Base-by-base conservation (phyloP, 148 eudicot species). In the Chenopodium formosanum region DNA sequence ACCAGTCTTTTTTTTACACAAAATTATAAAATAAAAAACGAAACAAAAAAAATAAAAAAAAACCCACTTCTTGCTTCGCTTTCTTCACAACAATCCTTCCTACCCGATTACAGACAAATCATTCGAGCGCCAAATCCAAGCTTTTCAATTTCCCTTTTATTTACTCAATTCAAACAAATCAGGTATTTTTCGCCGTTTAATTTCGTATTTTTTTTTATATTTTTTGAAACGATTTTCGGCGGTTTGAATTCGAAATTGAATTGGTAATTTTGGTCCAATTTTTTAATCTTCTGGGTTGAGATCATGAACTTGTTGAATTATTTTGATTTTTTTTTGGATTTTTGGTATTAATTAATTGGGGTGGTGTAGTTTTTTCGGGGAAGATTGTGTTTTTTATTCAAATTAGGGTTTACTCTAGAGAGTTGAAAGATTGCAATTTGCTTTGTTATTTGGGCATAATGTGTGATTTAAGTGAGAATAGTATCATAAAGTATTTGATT, bases 141-240 rank as follows among this genome's bases (percentile, higher is more conserved):
- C 32, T 66, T 25, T 66, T 29, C 22, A 67, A 67, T 67, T 17
- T 6, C 44, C 44, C 44, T 40, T 40, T 40, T 40, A 5, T 5
- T 40, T 40, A 40, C 44, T 40, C 44, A 40, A 40, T 40, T 40
- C 8, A 40, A 40, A 40, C 4, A 67, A 27, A 67, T 31, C 72
- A 82, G 84, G 84, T 82, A 77, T 17, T 50, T 19, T 70, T 22
- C 44, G 16, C 13, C 2, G 16, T 79, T 20, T 22, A 53, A 32
- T 52, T 31, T 53, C 27, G 0, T 13, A 0, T 23, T 25, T 65
- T n/a, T 7, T 27, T 10, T 0, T 65, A 10, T 16, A 14, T 4
- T 20, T 22, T 37, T 62, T 31, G 17, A 27, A 65, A 23, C 9
- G 12, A 27, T 9, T 50, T 50, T 50, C 53, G 53, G 53, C 53